Conservation (phyloP, 192 early-diverging fungal species). For the Coemansia sp. region DNA sequence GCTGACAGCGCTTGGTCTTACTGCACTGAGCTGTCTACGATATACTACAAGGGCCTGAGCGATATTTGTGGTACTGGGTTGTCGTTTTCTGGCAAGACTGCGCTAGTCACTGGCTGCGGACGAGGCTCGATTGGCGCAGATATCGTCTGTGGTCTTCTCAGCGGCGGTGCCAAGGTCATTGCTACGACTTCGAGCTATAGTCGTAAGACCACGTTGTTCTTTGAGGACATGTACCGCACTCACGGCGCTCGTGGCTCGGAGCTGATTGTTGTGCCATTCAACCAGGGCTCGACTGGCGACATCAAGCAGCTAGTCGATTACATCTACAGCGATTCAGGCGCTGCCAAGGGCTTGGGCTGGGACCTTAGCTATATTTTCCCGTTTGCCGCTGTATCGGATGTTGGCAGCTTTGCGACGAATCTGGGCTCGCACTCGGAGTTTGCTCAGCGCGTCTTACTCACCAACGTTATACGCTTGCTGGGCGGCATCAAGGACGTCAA, state of each 20-base stretch:
- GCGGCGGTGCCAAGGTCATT: slow-evolving; percentile 88
- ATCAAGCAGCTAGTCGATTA: slow-evolving; percentile 77
- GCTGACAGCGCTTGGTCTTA: slow-evolving; percentile 66
- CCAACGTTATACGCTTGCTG: slow-evolving; percentile 84
- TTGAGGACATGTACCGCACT: slow-evolving; percentile 84
- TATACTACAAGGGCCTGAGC: slow-evolving; percentile 76
- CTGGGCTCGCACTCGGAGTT: slow-evolving; percentile 88
- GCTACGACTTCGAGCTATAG: slow-evolving; percentile 93
- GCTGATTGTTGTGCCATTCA: slow-evolving; percentile 95
- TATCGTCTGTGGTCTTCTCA: slow-evolving; percentile 85
- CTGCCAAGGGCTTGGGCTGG: slow-evolving; percentile 71
- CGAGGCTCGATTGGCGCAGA: slow-evolving; percentile 91
- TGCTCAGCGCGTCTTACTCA: slow-evolving; percentile 91
- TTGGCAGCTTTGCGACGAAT: slow-evolving; percentile 80
- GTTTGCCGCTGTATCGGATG: slow-evolving; percentile 88
- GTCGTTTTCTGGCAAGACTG: slow-evolving; percentile 81
- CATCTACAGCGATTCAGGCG: slow-evolving; percentile 65
- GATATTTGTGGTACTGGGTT: slow-evolving; percentile 76
- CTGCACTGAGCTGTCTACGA: slow-evolving; percentile 67
- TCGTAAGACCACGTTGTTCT: slow-evolving; percentile 78
- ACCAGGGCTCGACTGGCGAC: slow-evolving; percentile 87
- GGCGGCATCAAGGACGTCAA: slow-evolving; percentile 88
- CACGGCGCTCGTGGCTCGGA: slow-evolving; percentile 84
- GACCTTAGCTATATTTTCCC: slow-evolving; percentile 93
- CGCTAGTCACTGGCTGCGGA: slow-evolving; percentile 90